Conservation (phyloP, 371 early-diverging fungal genomes). For the Chytridiales sp. region DNA sequence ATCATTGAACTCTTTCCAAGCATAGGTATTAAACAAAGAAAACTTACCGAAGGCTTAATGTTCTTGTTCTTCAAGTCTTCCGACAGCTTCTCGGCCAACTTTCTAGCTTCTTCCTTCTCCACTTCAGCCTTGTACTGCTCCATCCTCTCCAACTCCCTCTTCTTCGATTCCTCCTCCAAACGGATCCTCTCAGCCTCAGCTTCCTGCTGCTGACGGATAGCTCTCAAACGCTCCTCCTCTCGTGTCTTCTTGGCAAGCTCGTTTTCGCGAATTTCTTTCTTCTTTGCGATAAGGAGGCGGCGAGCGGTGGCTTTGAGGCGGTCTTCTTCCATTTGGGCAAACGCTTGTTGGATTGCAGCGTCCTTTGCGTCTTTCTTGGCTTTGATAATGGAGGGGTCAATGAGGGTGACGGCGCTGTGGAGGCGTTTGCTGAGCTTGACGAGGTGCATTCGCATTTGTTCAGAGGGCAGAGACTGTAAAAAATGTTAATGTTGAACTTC, state of each 20-base stretch:
- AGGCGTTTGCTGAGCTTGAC: constrained; percentile 56
- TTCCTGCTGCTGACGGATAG: constrained; percentile 59
- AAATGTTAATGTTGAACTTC: neutral
- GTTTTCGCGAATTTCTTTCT: constrained; percentile 87
- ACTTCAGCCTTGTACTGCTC: constrained; percentile 77
- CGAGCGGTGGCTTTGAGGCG: constrained; percentile 75
- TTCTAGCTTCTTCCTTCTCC: constrained; percentile 71
- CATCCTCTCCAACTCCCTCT: constrained; percentile 81
- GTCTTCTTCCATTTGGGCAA: constrained; percentile 72
- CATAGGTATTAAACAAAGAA: no score
- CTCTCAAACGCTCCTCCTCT: constrained; percentile 74
- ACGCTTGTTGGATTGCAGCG: constrained; percentile 34
- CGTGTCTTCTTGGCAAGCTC: constrained; percentile 57
- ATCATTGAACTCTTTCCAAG: constrained; percentile 5
- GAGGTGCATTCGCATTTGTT: constrained; percentile 43
- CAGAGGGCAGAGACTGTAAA: neutral
- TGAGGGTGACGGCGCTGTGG: constrained; percentile 78
- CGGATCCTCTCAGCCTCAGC: constrained; percentile 84
- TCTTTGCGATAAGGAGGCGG: constrained; percentile 83
- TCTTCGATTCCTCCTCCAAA: constrained; percentile 77
- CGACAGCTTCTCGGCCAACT: constrained; percentile 66
- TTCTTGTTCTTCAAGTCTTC: constrained; percentile 68
- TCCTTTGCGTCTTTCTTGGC: constrained; percentile 50
- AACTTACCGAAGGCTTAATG: constrained; percentile 17
- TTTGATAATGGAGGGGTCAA: constrained; percentile 74